Percentiles rank a stretch among this genome's conserved stretches.
Evolutionary conservation across 176 grass and related monocot species (phyloP).

Genomic region (Rhynchospora pubera): DNA sequence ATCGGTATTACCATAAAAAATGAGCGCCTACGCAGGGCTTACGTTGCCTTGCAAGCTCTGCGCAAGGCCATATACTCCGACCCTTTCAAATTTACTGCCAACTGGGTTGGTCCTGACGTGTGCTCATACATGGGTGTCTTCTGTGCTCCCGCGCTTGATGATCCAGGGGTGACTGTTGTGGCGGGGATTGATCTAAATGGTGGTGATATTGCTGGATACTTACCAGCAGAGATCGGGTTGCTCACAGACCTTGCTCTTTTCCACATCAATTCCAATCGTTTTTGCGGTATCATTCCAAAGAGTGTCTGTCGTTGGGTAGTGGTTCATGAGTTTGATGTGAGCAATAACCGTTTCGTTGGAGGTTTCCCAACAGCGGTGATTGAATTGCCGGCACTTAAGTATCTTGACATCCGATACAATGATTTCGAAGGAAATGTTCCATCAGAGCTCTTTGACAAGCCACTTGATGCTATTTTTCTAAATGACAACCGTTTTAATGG

Average conservation of each 20-base stretch:
- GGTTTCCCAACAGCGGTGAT: constrained; percentile 39
- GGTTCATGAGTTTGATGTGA: constrained; percentile 71
- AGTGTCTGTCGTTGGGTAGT: constrained; percentile 38
- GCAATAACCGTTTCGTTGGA: constrained; percentile 85
- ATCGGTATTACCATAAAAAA: constrained; percentile 49
- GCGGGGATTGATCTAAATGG: constrained; percentile 68
- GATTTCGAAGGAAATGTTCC: constrained; percentile 57
- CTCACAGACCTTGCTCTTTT: constrained; percentile 53
- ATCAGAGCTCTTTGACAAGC: constrained; percentile 44
- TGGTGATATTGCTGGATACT: constrained; percentile 67
- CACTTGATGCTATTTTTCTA: constrained; percentile 60
- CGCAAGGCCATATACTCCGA: constrained; percentile 68
- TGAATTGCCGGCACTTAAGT: constrained; percentile 37
- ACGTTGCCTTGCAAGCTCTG: constrained; percentile 46
- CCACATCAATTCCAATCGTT: constrained; percentile 77
- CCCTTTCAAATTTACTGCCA: constrained; percentile 58
- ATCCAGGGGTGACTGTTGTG: constrained; percentile 23
- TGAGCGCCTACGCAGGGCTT: constrained; percentile 40
- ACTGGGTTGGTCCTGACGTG: constrained; percentile 45
- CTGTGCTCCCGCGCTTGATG: constrained; percentile 36
- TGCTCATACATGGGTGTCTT: constrained; percentile 57
- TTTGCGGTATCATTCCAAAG: constrained; percentile 65
- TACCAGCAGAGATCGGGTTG: constrained; percentile 49
- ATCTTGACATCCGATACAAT: constrained; percentile 69
- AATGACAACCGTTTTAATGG: constrained; percentile 63